Conservation (phyloP, 2,329 filamentous ascomycete genomes). For the Metarhizium robertsii region DNA sequence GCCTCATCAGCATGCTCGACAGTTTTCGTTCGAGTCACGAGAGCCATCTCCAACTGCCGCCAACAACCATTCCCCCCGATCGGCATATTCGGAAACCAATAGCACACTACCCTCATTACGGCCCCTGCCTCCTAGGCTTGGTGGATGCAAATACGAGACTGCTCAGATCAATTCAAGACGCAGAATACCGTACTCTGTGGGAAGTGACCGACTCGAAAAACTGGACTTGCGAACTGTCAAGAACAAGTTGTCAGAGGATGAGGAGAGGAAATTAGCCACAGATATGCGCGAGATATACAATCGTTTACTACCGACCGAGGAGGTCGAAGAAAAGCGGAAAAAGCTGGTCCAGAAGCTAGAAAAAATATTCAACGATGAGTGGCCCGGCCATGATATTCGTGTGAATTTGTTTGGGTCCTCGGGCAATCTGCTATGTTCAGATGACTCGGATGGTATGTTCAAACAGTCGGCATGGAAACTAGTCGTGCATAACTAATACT, state of each 20-base stretch:
- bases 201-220: slow-evolving; percentile 67
- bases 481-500: slow-evolving; percentile 6
- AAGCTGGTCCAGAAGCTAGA: slow-evolving; percentile 82
- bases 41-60: slow-evolving; percentile 71
- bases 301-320: slow-evolving; percentile 69
- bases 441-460: slow-evolving; percentile 82
- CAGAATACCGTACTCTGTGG: slow-evolving; percentile 85
- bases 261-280: slow-evolving; percentile 64
- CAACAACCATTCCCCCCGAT: slow-evolving; percentile 77
- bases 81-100: slow-evolving; percentile 82
- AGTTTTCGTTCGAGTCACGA: slow-evolving; percentile 69
- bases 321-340: slow-evolving; percentile 67
- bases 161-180: slow-evolving; percentile 71
- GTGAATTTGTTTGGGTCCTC: slow-evolving; percentile 98
- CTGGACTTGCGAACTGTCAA: slow-evolving; percentile 65
- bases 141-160: slow-evolving; percentile 81
- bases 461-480: not conserved
- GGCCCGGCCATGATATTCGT: slow-evolving; percentile 82
- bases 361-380: slow-evolving; percentile 77
- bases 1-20: slow-evolving; percentile 77
- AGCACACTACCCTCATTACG: slow-evolving; percentile 60
- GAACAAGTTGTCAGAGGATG: slow-evolving; percentile 58
- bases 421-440: slow-evolving; percentile 87
- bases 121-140: slow-evolving; percentile 48
- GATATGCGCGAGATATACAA: slow-evolving; percentile 84